Evolutionary conservation across 1,284 basidiomycete genomes (phyloP).

Genomic region (Rhodotorula sp.): DNA sequence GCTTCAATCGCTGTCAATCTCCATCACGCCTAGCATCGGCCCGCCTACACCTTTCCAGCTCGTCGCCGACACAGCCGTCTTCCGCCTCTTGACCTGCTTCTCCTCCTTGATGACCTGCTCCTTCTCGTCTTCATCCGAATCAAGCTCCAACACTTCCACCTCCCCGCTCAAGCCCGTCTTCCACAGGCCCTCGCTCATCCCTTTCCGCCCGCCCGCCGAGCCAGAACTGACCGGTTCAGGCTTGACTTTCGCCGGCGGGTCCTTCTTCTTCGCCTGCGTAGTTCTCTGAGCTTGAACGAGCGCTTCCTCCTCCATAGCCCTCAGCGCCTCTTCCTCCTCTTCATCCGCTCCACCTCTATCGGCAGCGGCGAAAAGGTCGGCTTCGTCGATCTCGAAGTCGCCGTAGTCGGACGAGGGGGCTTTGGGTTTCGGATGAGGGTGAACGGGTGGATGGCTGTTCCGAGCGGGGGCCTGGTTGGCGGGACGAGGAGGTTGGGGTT

Average conservation of each 20-base stretch:
- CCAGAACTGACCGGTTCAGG: not conserved
- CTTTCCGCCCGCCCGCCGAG: not conserved
- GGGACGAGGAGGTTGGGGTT: not conserved
- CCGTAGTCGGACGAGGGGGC: not conserved
- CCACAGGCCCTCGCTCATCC: not conserved
- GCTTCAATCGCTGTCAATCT: constrained; percentile 6
- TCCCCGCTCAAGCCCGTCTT: not conserved
- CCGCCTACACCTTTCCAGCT: not conserved
- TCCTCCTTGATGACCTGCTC: not conserved
- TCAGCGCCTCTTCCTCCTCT: constrained; percentile 19
- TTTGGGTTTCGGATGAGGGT: not conserved
- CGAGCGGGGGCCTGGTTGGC: not conserved
- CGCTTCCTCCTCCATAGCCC: constrained; percentile 5
- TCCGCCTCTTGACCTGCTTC: constrained; percentile 1
- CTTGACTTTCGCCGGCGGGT: not conserved
- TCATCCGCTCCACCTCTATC: not conserved
- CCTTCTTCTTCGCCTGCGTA: not conserved
- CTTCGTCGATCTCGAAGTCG: not conserved
- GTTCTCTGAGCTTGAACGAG: not conserved
- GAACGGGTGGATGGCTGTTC: not conserved
- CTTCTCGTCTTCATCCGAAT: constrained; percentile 14
- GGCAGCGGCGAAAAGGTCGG: not conserved
- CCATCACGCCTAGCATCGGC: not conserved
- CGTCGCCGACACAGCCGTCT: not conserved
- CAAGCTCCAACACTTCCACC: constrained; percentile 20